Evolutionary conservation across 2,329 filamentous ascomycete genomes (phyloP), one percentile per base, ranked within the genome.

Genomic region (Exophiala sp.): DNA sequence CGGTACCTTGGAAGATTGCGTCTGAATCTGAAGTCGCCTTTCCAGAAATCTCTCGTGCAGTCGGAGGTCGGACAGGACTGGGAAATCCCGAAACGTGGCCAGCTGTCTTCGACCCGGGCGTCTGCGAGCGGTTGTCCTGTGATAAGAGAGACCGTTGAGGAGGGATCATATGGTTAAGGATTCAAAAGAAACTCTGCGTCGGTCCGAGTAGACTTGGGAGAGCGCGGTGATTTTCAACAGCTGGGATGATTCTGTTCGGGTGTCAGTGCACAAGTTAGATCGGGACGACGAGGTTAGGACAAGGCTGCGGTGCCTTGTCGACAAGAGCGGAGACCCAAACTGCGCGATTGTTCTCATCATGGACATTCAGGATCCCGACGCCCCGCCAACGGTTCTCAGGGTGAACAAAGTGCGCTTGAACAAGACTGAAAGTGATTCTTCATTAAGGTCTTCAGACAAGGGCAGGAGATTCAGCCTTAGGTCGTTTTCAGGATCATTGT

Each of bases 401-500:
- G 47, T 48, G 24, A 40, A 13, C 27, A 50, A 50, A 34, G 38
- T 47, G 11, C 22, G 22, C 24, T 19, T 27, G 22, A 41, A 30
- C 11, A 42, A 41, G 43, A 32, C 22, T 23, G 42, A 19, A 5
- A 50, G 41, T 45, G 24, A 18, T 21, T 50, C 44, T 14, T 45
- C 52, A 21, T 34, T 24, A 11, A 34, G 22, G 11, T 32, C 34
- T 8, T 44, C 32, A 19, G 27, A 16, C 16, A 54, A 39, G 39
- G 32, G 24, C 16, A 18, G 38, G 16, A 43, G 32, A 11, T 48
- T 51, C 32, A 48, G 46, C 21, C 24, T 51, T 16, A 40, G 52
- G n/a, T 54, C 52, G 30, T 19, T 51, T 13, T 54, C 52, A 11
- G 48, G 34, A 7, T 54, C 52, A 2, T 51, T 46, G 38, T 50